Evolutionary conservation across 345 rosid genomes (phyloP), one percentile per base, ranked within the genome.

Genomic region (Gossypium thurberi): DNA sequence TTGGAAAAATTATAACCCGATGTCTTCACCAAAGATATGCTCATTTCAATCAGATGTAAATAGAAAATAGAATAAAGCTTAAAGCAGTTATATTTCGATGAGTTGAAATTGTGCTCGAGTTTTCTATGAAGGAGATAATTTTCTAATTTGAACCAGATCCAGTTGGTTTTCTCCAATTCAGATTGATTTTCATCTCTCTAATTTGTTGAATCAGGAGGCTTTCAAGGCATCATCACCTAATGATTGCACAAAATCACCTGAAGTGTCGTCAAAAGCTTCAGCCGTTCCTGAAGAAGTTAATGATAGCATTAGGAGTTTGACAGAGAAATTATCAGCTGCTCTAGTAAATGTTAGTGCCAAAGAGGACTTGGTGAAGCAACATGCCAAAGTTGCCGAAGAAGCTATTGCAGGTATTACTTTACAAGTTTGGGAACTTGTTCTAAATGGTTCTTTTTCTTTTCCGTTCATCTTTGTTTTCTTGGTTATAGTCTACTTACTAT

Each of bases 321-420:
- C 91, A 0, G 92, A 87, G 81, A 91, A 86, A 65, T 83, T 94
- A 48, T 92, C 97, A 21, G 93, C 95, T 76, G 97, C 97, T 75
- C 84, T 90, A 44, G 85, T 89, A 70, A 89, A 88, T 75, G 84
- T 90, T 21, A 88, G 92, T 75, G 97, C 92, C 74, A 94, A 94
- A 80, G 97, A 94, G 76, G 92, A 92, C 62, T 74, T 94, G 74
- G 93, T 89, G 67, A 90, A 90, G 75, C 98, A 94, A 74, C 97
- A 94, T 74, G 87, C 85, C 44, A 94, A 89, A 87, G 97, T 94
- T 72, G 97, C 98, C 0, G 98, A 94, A 83, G 98, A 94, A 87
- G 98, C 98, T 71, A 91, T 94, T 56, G 90, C 95, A 72, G 98
- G 97, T 94, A 85, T 69, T 20, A n/a, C 37, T 21, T 56, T 55